Percentiles rank a stretch among this genome's conserved stretches.
phyloP scores from a whole-genome alignment of 2,329 filamentous ascomycete genomes.

The Scortechinia acanthostroma region DNA sequence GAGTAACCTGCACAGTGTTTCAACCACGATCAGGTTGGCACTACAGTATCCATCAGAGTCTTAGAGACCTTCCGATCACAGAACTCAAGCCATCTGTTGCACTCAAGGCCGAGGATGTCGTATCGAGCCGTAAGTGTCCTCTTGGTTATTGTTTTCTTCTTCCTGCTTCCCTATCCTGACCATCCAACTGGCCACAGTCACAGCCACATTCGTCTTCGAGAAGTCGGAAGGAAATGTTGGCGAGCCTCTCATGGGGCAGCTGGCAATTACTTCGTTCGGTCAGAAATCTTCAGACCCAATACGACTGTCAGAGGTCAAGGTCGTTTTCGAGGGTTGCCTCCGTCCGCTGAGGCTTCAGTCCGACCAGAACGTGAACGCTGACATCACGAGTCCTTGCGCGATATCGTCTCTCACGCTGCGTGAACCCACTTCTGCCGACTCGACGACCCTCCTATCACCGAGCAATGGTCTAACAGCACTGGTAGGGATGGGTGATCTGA shows the following conservation, averaged over 20 bases:
- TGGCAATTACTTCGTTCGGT: slow-evolving; percentile 39
- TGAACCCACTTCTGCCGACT: not conserved
- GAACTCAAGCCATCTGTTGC: slow-evolving; percentile 32
- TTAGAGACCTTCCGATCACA: slow-evolving; percentile 23
- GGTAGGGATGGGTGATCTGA: slow-evolving; percentile 35
- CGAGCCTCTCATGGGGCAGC: slow-evolving; percentile 45
- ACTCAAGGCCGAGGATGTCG: slow-evolving; percentile 33
- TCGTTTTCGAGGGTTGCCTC: slow-evolving; percentile 42
- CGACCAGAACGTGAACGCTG: slow-evolving; percentile 11
- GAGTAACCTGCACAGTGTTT: slow-evolving; percentile 19
- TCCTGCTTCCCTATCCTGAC: not conserved
- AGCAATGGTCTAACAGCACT: slow-evolving; percentile 23
- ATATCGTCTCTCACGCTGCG: slow-evolving; percentile 4
- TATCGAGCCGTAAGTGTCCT: slow-evolving; percentile 32
- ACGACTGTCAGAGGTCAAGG: slow-evolving; percentile 33
- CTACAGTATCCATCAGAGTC: slow-evolving; percentile 36
- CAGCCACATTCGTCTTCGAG: slow-evolving; percentile 40
- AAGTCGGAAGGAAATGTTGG: slow-evolving; percentile 49
- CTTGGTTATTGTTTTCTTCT: not conserved
- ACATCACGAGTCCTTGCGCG: slow-evolving; percentile 10
- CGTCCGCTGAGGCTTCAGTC: slow-evolving; percentile 27
- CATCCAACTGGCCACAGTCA: slow-evolving; percentile 27
- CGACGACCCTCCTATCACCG: slow-evolving; percentile 16
- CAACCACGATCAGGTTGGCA: slow-evolving; percentile 18
- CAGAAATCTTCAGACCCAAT: slow-evolving; percentile 33